Evolutionary conservation across 371 early-diverging fungal genomes (phyloP).

Genomic region (Nematocida major): DNA sequence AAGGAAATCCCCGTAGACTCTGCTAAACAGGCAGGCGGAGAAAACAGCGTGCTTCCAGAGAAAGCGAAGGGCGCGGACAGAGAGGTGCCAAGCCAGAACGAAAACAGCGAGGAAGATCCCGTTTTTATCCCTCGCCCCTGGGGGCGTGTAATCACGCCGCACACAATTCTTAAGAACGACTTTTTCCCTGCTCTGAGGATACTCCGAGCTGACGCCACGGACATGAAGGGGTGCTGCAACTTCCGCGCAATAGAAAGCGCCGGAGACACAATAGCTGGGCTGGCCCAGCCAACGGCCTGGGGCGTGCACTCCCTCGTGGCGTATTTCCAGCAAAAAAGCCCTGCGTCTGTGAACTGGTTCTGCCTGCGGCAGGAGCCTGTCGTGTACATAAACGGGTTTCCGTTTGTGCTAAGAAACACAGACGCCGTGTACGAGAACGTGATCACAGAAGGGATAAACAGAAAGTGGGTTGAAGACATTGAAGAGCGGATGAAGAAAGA

Average conservation of each 20-base stretch:
- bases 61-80: neutral
- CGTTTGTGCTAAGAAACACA: conserved; percentile 71
- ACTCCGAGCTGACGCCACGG: neutral
- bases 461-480: conserved; percentile 68
- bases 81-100: neutral
- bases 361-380: conserved; percentile 72
- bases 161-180: conserved; percentile 71
- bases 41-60: neutral
- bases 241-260: conserved; percentile 53
- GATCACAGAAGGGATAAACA: conserved; percentile 70
- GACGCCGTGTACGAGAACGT: conserved; percentile 69
- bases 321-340: conserved; percentile 14
- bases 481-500: conserved; percentile 70
- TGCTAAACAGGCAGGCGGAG: neutral
- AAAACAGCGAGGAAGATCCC: neutral
- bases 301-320: conserved; percentile 67
- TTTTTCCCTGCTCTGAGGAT: conserved; percentile 66
- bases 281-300: conserved; percentile 70
- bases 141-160: conserved; percentile 68
- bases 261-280: conserved; percentile 66
- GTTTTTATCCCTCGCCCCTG: conserved; percentile 64
- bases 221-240: conserved; percentile 64
- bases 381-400: conserved; percentile 70
- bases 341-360: conserved; percentile 67
- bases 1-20: too few species aligned